phyloP scores from a whole-genome alignment of 2,329 filamentous ascomycete genomes.

The Penicillium hesseltinei region DNA sequence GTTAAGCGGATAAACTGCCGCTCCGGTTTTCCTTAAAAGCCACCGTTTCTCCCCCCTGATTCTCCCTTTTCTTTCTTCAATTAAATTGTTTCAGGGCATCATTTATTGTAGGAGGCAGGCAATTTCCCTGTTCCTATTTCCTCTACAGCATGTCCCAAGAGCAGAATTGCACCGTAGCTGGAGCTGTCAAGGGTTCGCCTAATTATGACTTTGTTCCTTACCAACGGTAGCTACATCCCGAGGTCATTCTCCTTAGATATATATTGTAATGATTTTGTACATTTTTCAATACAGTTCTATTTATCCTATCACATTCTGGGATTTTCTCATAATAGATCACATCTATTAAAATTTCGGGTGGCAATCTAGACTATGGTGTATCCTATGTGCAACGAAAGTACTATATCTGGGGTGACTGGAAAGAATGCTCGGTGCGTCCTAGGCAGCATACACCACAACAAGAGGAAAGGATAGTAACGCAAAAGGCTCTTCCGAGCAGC shows the following conservation, averaged over 20 bases:
- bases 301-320: background rate
- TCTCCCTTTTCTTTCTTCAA: conserved; percentile 39
- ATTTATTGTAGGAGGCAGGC: conserved; percentile 63
- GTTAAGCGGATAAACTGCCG: conserved; percentile 29
- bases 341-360: background rate
- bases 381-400: background rate
- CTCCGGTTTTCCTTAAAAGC: conserved; percentile 30
- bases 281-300: background rate
- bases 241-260: background rate
- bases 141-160: conserved; percentile 65
- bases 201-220: conserved; percentile 65
- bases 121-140: conserved; percentile 49
- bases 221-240: conserved; percentile 61
- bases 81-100: conserved; percentile 58
- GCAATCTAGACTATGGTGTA: background rate
- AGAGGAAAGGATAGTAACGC: background rate
- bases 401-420: background rate
- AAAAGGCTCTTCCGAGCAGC: background rate
- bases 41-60: conserved; percentile 17
- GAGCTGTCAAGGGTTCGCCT: conserved; percentile 58
- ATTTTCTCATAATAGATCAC: background rate
- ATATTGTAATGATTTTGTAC: background rate
- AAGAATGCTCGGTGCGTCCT: background rate
- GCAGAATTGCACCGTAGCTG: conserved; percentile 61
- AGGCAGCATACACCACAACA: background rate